Conservation (phyloP, 176 grass and related monocot genomes). For the Phoenix dactylifera region DNA sequence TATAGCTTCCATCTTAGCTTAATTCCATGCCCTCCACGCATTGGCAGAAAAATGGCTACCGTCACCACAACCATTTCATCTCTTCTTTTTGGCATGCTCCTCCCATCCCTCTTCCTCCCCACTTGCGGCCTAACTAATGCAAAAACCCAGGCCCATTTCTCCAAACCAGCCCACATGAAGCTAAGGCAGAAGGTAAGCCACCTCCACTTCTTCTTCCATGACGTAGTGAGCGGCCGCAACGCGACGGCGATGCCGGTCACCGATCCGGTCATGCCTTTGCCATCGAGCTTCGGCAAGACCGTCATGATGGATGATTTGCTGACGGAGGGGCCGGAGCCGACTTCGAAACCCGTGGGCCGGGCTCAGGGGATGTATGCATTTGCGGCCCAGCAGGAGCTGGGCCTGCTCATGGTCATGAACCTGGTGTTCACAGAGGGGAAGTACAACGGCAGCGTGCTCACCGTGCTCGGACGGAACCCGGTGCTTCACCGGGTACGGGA, state of each 20-base stretch:
- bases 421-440: conserved; percentile 54
- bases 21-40: no score
- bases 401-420: conserved; percentile 59
- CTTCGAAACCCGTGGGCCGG: conserved; percentile 38
- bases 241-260: conserved; percentile 44
- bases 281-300: conserved; percentile 40
- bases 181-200: conserved; percentile 9
- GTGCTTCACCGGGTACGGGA: conserved; percentile 34
- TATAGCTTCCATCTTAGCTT: no score
- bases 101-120: neutral
- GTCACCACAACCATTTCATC: neutral
- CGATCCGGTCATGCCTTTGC: conserved; percentile 20
- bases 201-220: conserved; percentile 56
- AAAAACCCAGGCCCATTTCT: no score
- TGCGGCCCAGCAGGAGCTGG: conserved; percentile 22
- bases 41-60: no score
- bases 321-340: conserved; percentile 13
- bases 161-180: no score
- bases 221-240: conserved; percentile 23
- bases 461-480: conserved; percentile 44
- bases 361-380: conserved; percentile 64
- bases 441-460: conserved; percentile 54
- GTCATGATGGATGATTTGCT: conserved; percentile 68
- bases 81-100: conserved; percentile 1
- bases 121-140: no score